These are phyloP conservation scores for Mucuna pruriens DNA, from an alignment of 306 rosid genomes.

Conservation along the genomic window DNA sequence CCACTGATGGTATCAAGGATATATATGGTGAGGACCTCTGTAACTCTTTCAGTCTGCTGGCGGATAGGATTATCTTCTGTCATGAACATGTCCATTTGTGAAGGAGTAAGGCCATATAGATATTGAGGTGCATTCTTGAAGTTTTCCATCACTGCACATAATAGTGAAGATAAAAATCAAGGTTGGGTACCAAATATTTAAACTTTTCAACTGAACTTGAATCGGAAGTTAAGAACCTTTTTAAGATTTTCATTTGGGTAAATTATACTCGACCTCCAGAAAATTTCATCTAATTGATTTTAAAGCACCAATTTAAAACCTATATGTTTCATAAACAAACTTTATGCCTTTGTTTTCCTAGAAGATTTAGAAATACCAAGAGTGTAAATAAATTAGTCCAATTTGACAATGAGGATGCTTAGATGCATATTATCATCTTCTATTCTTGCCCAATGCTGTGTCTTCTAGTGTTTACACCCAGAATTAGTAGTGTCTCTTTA, in stretches of 20 bases:
- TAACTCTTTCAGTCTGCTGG: conserved; percentile 63
- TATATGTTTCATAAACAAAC: conserved; percentile 2
- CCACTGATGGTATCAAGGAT: conserved; percentile 11
- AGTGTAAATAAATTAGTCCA: background rate
- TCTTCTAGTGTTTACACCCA: background rate
- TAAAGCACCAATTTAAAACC: background rate
- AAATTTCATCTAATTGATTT: conserved; percentile 12
- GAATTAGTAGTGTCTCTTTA: background rate
- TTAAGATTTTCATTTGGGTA: background rate
- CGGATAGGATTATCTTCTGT: conserved; percentile 75
- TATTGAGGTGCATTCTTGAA: conserved; percentile 71
- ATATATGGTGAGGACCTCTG: conserved; percentile 67
- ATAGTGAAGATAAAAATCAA: conserved; percentile 36
- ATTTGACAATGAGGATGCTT: conserved; percentile 3
- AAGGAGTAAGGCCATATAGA: conserved; percentile 85
- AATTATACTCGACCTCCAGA: background rate
- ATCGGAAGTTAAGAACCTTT: background rate
- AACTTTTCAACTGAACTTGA: conserved; percentile 7
- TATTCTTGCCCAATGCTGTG: background rate
- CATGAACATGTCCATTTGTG: conserved; percentile 97
- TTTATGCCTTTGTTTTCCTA: background rate
- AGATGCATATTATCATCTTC: background rate
- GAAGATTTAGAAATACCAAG: background rate
- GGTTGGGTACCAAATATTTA: background rate
- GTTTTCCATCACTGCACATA: conserved; percentile 77